Evolutionary conservation across 2,329 filamentous ascomycete species (phyloP), one percentile per base, ranked within the genome.

Genomic region (Whalleya microplaca): DNA sequence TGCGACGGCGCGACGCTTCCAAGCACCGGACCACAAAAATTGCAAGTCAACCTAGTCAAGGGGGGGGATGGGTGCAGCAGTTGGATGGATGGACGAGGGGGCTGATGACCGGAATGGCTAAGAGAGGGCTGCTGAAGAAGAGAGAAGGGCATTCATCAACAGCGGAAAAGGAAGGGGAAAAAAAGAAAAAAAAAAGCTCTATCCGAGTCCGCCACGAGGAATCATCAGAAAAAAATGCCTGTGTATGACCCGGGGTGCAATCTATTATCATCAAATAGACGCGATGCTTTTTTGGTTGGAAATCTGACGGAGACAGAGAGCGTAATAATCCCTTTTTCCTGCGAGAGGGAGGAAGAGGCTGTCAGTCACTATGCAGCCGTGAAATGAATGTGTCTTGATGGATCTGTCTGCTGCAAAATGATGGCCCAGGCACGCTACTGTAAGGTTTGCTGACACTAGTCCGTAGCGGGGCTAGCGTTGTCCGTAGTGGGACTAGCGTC

Each of bases 1-100:
- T 60, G 59, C 59, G 54, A 62, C 62, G 52, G 56, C 20, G 37
- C 52, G 59, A 62, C 48, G 21, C 52, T n/a, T 45, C 51, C 41
- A 43, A 21, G 43, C 43, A 45, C 27, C 42, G 49, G 42, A 54
- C 55, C 55, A 55, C 44, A 61, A 58, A 56, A 53, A 41, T 46
- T 23, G 53, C 53, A 45, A 41, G 51, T 40, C 21, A 45, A 47
- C 51, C 41, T 45, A 21, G 29, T 37, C 27, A 19, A 51, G 45
- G 51, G 53, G 45, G 37, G 50, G 21, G 29, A 21, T 45, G 21
- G 23, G 37, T 48, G 21, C 19, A 16, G 52, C 43, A 32, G 50
- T n/a, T n/a, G n/a, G n/a, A n/a, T n/a, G n/a, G n/a, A n/a, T n/a
- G n/a, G n/a, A n/a, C n/a, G n/a, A n/a, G n/a, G n/a, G n/a, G n/a